Evolutionary conservation across 1,139 yeast species (phyloP).

Genomic region (Yamadazyma triangularis): DNA sequence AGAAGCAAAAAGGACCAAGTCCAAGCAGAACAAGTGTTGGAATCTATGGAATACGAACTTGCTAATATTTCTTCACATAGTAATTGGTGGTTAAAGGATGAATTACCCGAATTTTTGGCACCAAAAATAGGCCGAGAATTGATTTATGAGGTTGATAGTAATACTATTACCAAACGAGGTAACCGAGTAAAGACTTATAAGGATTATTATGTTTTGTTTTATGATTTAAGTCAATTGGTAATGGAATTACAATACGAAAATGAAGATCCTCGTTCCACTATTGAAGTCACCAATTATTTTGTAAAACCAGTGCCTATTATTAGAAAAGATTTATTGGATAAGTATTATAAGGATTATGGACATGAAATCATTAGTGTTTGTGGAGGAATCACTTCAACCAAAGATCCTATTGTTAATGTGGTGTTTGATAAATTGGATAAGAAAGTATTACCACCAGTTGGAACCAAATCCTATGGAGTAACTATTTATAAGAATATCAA

Average conservation of each 20-base stretch:
- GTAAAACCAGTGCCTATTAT: conserved; percentile 44
- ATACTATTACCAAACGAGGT: conserved; percentile 49
- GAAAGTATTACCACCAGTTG: conserved; percentile 53
- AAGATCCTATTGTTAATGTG: conserved; percentile 37
- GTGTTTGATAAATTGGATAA: conserved; percentile 23
- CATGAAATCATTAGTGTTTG: conserved; percentile 43
- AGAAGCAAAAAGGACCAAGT: conserved; percentile 15
- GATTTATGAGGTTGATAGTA: conserved; percentile 63
- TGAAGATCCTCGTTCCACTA: conserved; percentile 56
- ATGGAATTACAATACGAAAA: conserved; percentile 54
- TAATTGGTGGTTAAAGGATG: conserved; percentile 67
- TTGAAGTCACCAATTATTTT: conserved; percentile 40
- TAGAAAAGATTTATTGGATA: conserved; percentile 47
- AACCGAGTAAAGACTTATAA: conserved; percentile 47
- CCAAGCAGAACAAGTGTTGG: conserved; percentile 27
- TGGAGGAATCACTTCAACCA: conserved; percentile 30
- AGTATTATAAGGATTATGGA: conserved; percentile 46
- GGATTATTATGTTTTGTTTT: conserved; percentile 70
- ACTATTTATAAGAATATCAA: conserved; percentile 54
- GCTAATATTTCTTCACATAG: conserved; percentile 27
- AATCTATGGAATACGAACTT: conserved; percentile 28
- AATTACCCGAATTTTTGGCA: conserved; percentile 55
- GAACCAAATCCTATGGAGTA: conserved; percentile 67
- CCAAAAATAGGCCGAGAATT: conserved; percentile 43
- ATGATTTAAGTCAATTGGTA: conserved; percentile 66